Conservation (phyloP, 176 grass and related monocot species). For the Ensete ventricosum region DNA sequence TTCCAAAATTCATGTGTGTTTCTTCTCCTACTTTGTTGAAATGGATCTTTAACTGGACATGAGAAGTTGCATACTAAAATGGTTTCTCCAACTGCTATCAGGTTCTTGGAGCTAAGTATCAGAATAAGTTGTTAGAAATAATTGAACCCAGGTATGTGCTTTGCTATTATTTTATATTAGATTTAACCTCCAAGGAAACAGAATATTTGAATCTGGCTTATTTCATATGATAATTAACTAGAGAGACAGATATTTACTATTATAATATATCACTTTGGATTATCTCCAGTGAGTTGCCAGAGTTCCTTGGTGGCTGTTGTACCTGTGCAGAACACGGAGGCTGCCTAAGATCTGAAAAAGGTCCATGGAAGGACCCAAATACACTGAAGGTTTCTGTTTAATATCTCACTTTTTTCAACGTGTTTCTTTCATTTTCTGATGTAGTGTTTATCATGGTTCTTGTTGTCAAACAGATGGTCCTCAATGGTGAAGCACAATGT, state of each 20-base stretch:
- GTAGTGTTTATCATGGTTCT: not conserved
- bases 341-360: slow-evolving; percentile 17
- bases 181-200: not conserved
- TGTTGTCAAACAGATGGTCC: slow-evolving; percentile 1
- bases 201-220: not conserved
- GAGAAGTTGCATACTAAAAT: not conserved
- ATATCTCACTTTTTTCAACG: not conserved
- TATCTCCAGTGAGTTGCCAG: slow-evolving; percentile 8
- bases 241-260: too few species aligned
- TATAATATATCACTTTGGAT: not conserved
- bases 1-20: slow-evolving; percentile 15
- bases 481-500: slow-evolving; percentile 14
- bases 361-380: slow-evolving; percentile 15
- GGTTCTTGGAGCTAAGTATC: slow-evolving; percentile 15
- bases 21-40: not conserved
- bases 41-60: not conserved
- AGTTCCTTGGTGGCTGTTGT: slow-evolving; percentile 11
- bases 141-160: slow-evolving; percentile 10
- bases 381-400: slow-evolving; percentile 11
- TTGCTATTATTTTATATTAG: not conserved
- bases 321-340: slow-evolving; percentile 13
- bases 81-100: not conserved
- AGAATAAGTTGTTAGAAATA: slow-evolving; percentile 14
- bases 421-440: not conserved
- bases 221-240: not conserved